Percentiles rank a stretch among this genome's conserved stretches.
Conservation (phyloP, 1,284 basidiomycete genomes). For the Veloboletus limbatus region DNA sequence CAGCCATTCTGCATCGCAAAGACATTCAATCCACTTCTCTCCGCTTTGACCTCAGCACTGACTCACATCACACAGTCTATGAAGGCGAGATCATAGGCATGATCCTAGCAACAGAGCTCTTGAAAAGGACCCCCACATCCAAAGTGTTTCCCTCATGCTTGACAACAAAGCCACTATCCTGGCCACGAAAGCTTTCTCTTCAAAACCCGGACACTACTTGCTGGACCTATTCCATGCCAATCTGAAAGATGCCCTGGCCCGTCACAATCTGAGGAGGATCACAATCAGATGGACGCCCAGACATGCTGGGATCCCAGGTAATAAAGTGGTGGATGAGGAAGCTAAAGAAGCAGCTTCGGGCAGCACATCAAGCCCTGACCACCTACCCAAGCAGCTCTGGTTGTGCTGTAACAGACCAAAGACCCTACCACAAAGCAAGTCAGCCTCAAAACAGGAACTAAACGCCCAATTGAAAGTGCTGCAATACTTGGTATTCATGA, state of each 20-base stretch:
- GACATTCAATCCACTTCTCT: neutral
- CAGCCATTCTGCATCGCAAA: constrained; percentile 6
- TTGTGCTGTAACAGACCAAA: too few relatives aligned
- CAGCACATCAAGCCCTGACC: too few relatives aligned
- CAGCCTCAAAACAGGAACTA: too few relatives aligned
- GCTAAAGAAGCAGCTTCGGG: too few relatives aligned
- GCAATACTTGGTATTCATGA: too few relatives aligned
- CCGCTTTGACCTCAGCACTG: constrained; percentile 8
- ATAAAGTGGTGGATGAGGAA: neutral
- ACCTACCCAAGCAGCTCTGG: too few relatives aligned
- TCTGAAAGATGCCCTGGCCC: neutral
- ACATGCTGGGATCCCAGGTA: neutral
- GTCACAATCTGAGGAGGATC: neutral
- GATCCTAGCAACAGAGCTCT: constrained; percentile 8
- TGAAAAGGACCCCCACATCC: too few relatives aligned
- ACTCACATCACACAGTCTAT: constrained; percentile 17
- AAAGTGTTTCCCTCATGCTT: neutral
- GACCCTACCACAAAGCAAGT: too few relatives aligned
- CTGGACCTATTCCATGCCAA: neutral
- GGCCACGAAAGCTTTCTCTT: neutral
- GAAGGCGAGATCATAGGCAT: constrained; percentile 19
- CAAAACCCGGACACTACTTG: neutral
- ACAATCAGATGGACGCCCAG: neutral
- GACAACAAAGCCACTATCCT: constrained; percentile 1
- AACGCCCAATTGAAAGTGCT: too few relatives aligned